Percentiles rank a stretch among this genome's conserved stretches.
Evolutionary conservation across 2,329 filamentous ascomycete species (phyloP).

Genomic region (Curvularia sp.): DNA sequence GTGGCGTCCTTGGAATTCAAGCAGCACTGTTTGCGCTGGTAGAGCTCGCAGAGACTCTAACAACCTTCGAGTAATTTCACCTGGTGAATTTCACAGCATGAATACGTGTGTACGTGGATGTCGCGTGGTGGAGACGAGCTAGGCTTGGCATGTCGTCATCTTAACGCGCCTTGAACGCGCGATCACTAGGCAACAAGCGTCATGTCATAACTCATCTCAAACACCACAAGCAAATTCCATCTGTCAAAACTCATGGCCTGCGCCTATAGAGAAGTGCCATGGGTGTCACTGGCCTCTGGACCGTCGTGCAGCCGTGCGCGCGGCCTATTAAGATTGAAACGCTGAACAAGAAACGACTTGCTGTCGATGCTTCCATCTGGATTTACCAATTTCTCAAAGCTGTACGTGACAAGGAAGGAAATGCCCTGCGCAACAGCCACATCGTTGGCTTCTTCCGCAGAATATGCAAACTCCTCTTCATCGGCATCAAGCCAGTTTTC

Average conservation of each 20-base stretch:
- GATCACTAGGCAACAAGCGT: slow-evolving; percentile 27
- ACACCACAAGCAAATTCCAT: not conserved
- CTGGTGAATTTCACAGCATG: not conserved
- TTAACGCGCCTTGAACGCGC: slow-evolving; percentile 27
- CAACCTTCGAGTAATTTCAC: not conserved
- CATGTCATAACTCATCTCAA: not conserved
- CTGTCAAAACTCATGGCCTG: slow-evolving; percentile 24
- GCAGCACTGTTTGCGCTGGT: too few species aligned
- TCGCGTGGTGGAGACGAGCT: not conserved
- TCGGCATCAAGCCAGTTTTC: slow-evolving; percentile 95
- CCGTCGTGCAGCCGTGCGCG: slow-evolving; percentile 91
- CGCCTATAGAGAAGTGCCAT: slow-evolving; percentile 58
- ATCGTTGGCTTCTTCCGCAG: slow-evolving; percentile 97
- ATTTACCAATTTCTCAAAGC: slow-evolving; percentile 99
- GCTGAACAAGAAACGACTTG: slow-evolving; percentile 93
- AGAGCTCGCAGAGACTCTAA: not conserved
- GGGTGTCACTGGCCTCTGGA: slow-evolving; percentile 99
- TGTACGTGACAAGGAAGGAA: slow-evolving; percentile 97
- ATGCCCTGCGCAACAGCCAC: slow-evolving; percentile 93
- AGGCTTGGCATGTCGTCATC: slow-evolving; percentile 26
- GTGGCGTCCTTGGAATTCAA: too few species aligned
- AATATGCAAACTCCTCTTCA: slow-evolving; percentile 97
- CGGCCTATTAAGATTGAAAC: slow-evolving; percentile 96
- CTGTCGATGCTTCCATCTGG: slow-evolving; percentile 98
- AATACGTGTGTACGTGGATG: not conserved